Conservation (phyloP, 176 grass and related monocot species). For the Pontederia paniculata region DNA sequence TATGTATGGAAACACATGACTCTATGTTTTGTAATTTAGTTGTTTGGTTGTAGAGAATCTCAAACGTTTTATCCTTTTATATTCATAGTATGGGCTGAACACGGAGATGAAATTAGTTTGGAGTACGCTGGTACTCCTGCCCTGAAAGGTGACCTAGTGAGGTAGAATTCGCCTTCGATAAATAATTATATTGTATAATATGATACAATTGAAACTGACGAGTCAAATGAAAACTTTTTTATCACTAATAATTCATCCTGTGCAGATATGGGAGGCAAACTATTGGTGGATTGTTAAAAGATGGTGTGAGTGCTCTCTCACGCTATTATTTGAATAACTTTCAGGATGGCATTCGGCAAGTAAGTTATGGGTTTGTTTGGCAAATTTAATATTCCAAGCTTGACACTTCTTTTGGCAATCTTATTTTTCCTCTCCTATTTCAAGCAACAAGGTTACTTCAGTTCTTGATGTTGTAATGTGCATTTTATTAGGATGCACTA, state of each 20-base stretch:
- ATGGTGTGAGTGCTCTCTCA: constrained; percentile 83
- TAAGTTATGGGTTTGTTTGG: constrained; percentile 22
- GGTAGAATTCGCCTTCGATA: constrained; percentile 28
- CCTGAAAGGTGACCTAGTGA: constrained; percentile 86
- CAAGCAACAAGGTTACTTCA: neutral
- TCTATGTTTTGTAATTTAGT: constrained; percentile 12
- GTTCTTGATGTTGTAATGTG: constrained; percentile 4
- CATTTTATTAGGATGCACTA: constrained; percentile 64
- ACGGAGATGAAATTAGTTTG: constrained; percentile 93
- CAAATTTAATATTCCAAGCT: neutral
- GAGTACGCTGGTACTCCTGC: constrained; percentile 94
- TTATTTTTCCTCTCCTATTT: neutral
- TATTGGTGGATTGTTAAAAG: constrained; percentile 85
- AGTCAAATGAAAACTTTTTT: no score
- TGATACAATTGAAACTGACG: no score
- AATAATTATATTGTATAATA: no score
- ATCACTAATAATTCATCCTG: neutral
- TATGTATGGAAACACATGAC: constrained; percentile 33
- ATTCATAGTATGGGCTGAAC: constrained; percentile 77
- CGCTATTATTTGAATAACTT: constrained; percentile 99
- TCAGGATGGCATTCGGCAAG: constrained; percentile 85
- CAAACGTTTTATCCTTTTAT: constrained; percentile 16
- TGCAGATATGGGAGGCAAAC: constrained; percentile 89
- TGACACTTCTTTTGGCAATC: no score
- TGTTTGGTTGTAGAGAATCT: neutral